These are phyloP conservation scores for Calonectria ilicicola DNA, from an alignment of 2,329 filamentous ascomycete species.

Conservation along the genomic window DNA sequence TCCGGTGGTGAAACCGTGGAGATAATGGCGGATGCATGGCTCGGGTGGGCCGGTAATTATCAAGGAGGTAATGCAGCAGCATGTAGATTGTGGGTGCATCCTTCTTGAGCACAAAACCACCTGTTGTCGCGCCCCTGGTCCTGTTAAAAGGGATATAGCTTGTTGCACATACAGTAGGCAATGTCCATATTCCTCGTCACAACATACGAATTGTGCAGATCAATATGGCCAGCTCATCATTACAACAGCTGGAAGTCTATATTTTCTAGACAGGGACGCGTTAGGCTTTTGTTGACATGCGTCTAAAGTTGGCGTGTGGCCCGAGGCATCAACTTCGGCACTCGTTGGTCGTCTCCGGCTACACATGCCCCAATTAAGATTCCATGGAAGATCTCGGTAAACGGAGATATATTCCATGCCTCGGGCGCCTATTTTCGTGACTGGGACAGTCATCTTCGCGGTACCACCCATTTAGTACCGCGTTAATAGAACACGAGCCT, in stretches of 20 bases:
- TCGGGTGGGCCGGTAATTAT: conserved; percentile 29
- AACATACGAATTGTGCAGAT: neutral
- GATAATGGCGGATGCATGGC: neutral
- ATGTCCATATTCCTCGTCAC: neutral
- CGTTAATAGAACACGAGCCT: neutral
- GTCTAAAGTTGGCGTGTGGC: neutral
- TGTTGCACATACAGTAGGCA: neutral
- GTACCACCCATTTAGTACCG: neutral
- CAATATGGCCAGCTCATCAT: neutral
- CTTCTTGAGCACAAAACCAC: conserved; percentile 4
- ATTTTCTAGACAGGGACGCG: neutral
- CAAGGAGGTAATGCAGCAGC: conserved; percentile 23
- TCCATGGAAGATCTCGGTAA: conserved; percentile 11
- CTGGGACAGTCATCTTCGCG: neutral
- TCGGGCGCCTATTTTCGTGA: neutral
- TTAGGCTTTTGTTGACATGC: neutral
- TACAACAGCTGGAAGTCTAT: neutral
- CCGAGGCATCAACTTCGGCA: conserved; percentile 13
- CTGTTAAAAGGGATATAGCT: neutral
- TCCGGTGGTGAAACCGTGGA: neutral
- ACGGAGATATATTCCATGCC: conserved; percentile 14
- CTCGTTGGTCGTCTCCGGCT: neutral
- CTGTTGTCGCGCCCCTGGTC: neutral
- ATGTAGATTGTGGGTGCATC: conserved; percentile 11
- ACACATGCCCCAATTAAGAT: neutral